Percentiles rank a stretch among this genome's conserved stretches.
Evolutionary conservation across 2,329 filamentous ascomycete genomes (phyloP).

Genomic region (Aureobasidium sp.): DNA sequence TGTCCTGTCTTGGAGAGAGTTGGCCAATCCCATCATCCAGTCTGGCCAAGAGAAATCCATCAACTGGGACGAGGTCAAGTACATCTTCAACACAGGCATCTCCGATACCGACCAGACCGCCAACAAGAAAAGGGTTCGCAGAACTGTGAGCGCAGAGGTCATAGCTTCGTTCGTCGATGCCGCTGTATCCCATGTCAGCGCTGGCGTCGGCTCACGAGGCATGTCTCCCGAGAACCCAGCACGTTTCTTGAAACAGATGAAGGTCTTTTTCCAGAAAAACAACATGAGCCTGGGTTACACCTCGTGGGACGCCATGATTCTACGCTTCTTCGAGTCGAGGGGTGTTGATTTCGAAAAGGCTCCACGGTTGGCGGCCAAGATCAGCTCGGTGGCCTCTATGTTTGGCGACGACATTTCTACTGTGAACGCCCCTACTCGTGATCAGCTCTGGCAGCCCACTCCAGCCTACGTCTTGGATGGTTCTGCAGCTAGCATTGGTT

Average conservation of each 20-base stretch:
- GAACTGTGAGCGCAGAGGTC: constrained; percentile 51
- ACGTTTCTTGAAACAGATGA: constrained; percentile 27
- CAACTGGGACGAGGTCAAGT: constrained; percentile 24
- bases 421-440: constrained; percentile 23
- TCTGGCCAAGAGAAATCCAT: constrained; percentile 19
- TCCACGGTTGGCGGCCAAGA: constrained; percentile 26
- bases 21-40: constrained; percentile 25
- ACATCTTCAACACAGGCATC: constrained; percentile 21
- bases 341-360: constrained; percentile 36
- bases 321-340: constrained; percentile 44
- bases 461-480: constrained; percentile 36
- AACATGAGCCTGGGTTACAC: constrained; percentile 32
- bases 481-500: constrained; percentile 32
- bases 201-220: constrained; percentile 35
- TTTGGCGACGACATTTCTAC: constrained; percentile 34
- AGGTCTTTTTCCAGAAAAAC: constrained; percentile 29
- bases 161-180: constrained; percentile 47
- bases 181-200: constrained; percentile 36
- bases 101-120: background rate
- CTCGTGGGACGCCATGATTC: constrained; percentile 38
- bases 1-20: constrained; percentile 34
- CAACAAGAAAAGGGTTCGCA: constrained; percentile 22
- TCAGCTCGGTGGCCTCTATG: constrained; percentile 29
- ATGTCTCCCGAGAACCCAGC: constrained; percentile 28
- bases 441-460: constrained; percentile 18